A percentile compares a stretch with the other conserved stretches of the same genome.
phyloP scores from a whole-genome alignment of 805 yeast species.

The Monosporozyma servazzii region DNA sequence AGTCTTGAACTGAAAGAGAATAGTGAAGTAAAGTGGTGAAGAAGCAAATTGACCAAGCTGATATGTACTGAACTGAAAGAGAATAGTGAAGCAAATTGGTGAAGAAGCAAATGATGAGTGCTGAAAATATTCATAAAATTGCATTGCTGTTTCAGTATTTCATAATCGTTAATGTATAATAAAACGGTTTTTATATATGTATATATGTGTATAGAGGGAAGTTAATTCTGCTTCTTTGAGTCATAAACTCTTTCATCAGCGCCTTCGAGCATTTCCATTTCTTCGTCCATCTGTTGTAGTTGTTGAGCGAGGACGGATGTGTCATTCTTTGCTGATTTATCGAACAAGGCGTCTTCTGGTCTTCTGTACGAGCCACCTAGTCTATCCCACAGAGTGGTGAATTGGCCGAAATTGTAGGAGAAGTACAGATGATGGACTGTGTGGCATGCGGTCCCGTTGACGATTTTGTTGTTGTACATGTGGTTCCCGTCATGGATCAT shows the following conservation, averaged over 20 bases:
- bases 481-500: slow-evolving; percentile 98
- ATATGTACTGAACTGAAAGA: too few species aligned
- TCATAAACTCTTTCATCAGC: slow-evolving; percentile 66
- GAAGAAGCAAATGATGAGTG: too few species aligned
- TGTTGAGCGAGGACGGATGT: slow-evolving; percentile 62
- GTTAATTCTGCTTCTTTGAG: slow-evolving; percentile 18
- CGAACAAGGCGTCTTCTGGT: slow-evolving; percentile 83
- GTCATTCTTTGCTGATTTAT: slow-evolving; percentile 48
- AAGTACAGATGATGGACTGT: slow-evolving; percentile 94
- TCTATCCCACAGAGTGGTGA: slow-evolving; percentile 97
- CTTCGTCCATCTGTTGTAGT: slow-evolving; percentile 62
- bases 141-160: too few species aligned
- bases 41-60: too few species aligned
- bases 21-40: too few species aligned
- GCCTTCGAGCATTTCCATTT: slow-evolving; percentile 76
- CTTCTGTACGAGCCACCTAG: slow-evolving; percentile 86
- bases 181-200: background rate
- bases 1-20: too few species aligned
- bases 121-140: too few species aligned
- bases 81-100: too few species aligned
- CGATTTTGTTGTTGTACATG: slow-evolving; percentile 82
- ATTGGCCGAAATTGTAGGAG: slow-evolving; percentile 97
- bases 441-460: slow-evolving; percentile 98
- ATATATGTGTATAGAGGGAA: background rate
- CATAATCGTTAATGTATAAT: too few species aligned